Evolutionary conservation across 768 basidiomycete species (phyloP).

Genomic region (Naganishia vaughanmartiniae): DNA sequence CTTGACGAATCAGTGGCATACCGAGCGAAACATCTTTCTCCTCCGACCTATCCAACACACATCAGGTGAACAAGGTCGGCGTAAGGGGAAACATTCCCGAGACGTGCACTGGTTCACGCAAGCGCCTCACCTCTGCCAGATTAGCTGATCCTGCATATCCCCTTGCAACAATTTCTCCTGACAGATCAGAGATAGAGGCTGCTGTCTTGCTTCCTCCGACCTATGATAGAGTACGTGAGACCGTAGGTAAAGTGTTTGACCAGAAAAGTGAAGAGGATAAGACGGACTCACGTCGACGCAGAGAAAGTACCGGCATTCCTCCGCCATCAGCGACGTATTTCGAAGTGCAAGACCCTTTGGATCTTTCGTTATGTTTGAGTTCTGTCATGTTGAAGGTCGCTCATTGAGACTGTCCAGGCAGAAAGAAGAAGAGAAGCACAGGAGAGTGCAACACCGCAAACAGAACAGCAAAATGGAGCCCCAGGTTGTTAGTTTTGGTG

Average conservation of each 20-base stretch:
- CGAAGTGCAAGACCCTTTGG: not conserved
- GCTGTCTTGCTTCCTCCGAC: slow-evolving; percentile 81
- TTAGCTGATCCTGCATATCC: slow-evolving; percentile 77
- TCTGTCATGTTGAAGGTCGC: not conserved
- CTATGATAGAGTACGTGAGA: slow-evolving; percentile 10
- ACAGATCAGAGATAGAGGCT: slow-evolving; percentile 63
- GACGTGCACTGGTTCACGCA: slow-evolving; percentile 31
- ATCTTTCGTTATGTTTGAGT: not conserved
- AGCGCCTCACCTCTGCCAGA: slow-evolving; percentile 70
- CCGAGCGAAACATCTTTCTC: slow-evolving; percentile 5
- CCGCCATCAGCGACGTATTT: not conserved
- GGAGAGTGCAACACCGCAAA: no score
- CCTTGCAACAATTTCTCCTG: slow-evolving; percentile 65
- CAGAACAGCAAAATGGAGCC: no score
- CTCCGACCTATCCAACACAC: not conserved
- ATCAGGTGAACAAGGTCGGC: not conserved
- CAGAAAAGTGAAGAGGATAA: not conserved
- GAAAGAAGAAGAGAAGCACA: no score
- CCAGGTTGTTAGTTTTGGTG: no score
- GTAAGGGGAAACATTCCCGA: not conserved
- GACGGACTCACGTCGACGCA: slow-evolving; percentile 22
- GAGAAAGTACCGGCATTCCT: slow-evolving; percentile 6
- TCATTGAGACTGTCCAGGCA: no score
- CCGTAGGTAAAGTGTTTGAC: not conserved
- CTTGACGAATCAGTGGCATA: not conserved